Evolutionary conservation across 768 basidiomycete genomes (phyloP), one percentile per base, ranked within the genome.

Genomic region (Leccinellum rugosiceps): DNA sequence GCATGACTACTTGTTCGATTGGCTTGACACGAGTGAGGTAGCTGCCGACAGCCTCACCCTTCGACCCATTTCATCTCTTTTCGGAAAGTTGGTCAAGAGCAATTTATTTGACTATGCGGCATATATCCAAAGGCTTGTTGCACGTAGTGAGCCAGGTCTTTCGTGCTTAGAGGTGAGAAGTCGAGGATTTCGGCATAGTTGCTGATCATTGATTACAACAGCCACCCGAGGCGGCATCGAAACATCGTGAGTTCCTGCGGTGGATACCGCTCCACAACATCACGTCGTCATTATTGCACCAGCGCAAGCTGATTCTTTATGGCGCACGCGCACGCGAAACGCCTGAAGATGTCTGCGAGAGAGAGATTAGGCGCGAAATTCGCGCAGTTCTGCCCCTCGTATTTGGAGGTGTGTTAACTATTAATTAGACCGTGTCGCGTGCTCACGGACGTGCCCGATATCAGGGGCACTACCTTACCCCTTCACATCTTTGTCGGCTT

Each of bases 101-200:
- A 83, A 80, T 14, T 67, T 91, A 19, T 92, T 92, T 68, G 87
- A 86, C 8, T 92, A 90, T 63, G 77, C 83, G 14, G 78, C 77
- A 43, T 93, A 92, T 64, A 81, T 92, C 38, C 88, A 91, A 64
- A 82, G 89, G 43, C 76, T 93, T n/a, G 83, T 94, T 54, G 90
- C 90, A 4, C 81, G 92, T 17, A 86, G 88, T 9, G 91, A 92
- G 67, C 63, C 71, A 0, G 87, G 85, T 8, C 69, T 91, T 34
- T 79, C 79, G 4, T 77, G 68, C 59, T 69, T 71, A 15, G 80
- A 85, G 71, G 87, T 87, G 63, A 32, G 79, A 52, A 14, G 10
- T 32, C 7, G 9, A 15, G 8, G 23, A 34, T 11, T 4, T 1
- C 9, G 3, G 26, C 34, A 19, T 50, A 14, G 11, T 28, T 48